These are phyloP conservation scores for Diversispora epigaea DNA, from an alignment of 192 early-diverging fungal species.

Conservation along the genomic window DNA sequence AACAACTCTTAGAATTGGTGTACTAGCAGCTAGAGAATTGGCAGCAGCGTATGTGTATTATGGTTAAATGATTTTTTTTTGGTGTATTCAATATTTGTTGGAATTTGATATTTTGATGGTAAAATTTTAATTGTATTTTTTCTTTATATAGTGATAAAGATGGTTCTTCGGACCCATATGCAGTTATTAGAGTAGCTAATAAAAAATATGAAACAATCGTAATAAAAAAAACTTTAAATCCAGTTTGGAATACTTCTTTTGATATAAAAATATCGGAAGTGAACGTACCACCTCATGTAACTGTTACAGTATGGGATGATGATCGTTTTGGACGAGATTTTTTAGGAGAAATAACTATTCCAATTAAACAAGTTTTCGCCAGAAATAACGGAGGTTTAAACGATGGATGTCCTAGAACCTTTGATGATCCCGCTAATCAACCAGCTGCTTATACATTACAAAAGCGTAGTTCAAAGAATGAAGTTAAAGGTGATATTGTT, in stretches of 20 bases:
- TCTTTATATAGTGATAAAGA: slow-evolving; percentile 24
- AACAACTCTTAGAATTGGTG: slow-evolving; percentile 18
- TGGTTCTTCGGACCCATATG: slow-evolving; percentile 49
- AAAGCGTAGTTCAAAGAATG: slow-evolving; percentile 8
- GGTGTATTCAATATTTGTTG: background rate
- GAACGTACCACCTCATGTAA: slow-evolving; percentile 41
- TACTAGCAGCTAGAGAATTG: slow-evolving; percentile 30
- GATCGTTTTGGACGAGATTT: slow-evolving; percentile 61
- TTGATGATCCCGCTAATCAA: slow-evolving; percentile 58
- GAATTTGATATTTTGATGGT: too few species aligned
- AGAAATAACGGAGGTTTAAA: slow-evolving; percentile 32
- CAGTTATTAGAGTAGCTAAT: slow-evolving; percentile 56
- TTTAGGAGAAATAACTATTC: slow-evolving; percentile 63
- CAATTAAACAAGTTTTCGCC: slow-evolving; percentile 53
- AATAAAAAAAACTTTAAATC: slow-evolving; percentile 61
- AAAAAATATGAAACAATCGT: slow-evolving; percentile 61
- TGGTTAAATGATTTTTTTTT: background rate
- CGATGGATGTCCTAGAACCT: slow-evolving; percentile 44
- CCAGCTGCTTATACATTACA: slow-evolving; percentile 30
- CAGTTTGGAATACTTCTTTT: slow-evolving; percentile 64
- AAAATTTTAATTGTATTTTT: background rate
- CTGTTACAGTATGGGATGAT: slow-evolving; percentile 68
- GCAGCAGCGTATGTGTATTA: slow-evolving; percentile 26
- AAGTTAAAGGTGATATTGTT: slow-evolving; percentile 31
- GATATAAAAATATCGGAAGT: slow-evolving; percentile 50